Conservation (phyloP, 2,329 filamentous ascomycete species). For the Talaromyces marneffei region DNA sequence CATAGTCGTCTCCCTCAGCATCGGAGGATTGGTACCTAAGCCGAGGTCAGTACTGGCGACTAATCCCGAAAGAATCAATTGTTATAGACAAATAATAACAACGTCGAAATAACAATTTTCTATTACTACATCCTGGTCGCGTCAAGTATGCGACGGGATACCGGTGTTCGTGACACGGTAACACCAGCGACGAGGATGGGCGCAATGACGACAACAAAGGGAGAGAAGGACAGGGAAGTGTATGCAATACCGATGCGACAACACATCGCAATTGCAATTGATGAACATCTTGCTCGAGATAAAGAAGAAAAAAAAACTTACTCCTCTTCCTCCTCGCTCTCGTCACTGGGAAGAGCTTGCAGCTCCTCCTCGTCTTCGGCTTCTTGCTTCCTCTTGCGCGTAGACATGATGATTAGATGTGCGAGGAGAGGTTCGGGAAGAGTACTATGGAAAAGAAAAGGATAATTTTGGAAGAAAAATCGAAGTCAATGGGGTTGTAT, state of each 20-base stretch:
- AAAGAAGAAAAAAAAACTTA: constrained; percentile 28
- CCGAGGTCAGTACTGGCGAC: neutral
- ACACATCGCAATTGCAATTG: neutral
- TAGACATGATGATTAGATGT: constrained; percentile 34
- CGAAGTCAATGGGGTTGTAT: neutral
- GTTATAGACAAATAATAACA: neutral
- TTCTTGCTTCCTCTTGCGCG: constrained; percentile 47
- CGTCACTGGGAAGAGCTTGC: constrained; percentile 44
- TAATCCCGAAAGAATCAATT: neutral
- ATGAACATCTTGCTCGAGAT: neutral
- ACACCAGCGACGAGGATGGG: neutral
- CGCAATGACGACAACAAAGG: constrained; percentile 8
- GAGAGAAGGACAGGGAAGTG: neutral
- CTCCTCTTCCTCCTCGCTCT: constrained; percentile 48
- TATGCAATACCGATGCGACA: neutral
- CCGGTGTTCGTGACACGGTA: neutral
- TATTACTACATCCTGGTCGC: neutral
- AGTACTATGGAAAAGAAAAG: neutral
- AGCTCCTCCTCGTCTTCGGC: constrained; percentile 45
- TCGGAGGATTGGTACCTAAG: constrained; percentile 16
- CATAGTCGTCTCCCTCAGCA: constrained; percentile 41
- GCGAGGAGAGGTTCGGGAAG: constrained; percentile 7
- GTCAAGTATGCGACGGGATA: constrained; percentile 1
- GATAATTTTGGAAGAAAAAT: neutral
- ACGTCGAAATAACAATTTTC: neutral